These are phyloP conservation scores for Wallacemonas sp. DNA, from an alignment of 208 protist species.

Conservation along the genomic window DNA sequence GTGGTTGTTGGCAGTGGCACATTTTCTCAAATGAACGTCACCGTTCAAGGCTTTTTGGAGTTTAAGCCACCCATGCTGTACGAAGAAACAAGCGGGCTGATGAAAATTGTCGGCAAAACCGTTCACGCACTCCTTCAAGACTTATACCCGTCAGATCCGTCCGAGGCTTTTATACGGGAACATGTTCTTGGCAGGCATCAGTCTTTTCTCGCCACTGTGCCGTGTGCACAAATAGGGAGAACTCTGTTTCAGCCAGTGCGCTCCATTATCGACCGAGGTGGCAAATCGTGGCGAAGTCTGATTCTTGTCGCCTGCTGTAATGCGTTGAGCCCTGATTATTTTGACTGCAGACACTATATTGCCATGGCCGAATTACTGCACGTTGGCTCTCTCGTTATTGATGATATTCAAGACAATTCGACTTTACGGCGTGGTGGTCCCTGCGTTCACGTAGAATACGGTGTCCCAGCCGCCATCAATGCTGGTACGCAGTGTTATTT, in stretches of 20 bases:
- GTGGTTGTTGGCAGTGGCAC: slow-evolving; percentile 28
- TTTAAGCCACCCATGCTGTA: slow-evolving; percentile 23
- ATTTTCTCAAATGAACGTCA: slow-evolving; percentile 13
- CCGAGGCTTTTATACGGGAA: slow-evolving; percentile 31
- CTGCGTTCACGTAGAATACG: slow-evolving; percentile 53
- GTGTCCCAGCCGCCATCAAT: slow-evolving; percentile 59
- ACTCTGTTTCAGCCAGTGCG: slow-evolving; percentile 55
- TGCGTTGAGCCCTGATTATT: slow-evolving; percentile 43
- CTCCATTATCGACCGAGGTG: slow-evolving; percentile 54
- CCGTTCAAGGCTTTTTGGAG: slow-evolving; percentile 40
- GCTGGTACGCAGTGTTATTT: slow-evolving; percentile 71
- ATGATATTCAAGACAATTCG: slow-evolving; percentile 77
- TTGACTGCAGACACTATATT: slow-evolving; percentile 54
- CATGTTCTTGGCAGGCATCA: slow-evolving; percentile 47
- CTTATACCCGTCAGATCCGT: slow-evolving; percentile 39
- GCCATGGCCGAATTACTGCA: slow-evolving; percentile 63
- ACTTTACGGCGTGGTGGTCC: slow-evolving; percentile 49
- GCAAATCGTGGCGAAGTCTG: slow-evolving; percentile 66
- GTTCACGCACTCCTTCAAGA: slow-evolving; percentile 22
- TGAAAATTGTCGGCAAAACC: slow-evolving; percentile 40
- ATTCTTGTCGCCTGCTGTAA: slow-evolving; percentile 54
- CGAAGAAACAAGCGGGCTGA: slow-evolving; percentile 17
- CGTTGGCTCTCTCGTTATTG: slow-evolving; percentile 71
- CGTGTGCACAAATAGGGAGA: slow-evolving; percentile 33
- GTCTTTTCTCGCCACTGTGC: slow-evolving; percentile 6